Evolutionary conservation across 2,329 filamentous ascomycete species (phyloP).

Genomic region (Botrytis byssoidea): DNA sequence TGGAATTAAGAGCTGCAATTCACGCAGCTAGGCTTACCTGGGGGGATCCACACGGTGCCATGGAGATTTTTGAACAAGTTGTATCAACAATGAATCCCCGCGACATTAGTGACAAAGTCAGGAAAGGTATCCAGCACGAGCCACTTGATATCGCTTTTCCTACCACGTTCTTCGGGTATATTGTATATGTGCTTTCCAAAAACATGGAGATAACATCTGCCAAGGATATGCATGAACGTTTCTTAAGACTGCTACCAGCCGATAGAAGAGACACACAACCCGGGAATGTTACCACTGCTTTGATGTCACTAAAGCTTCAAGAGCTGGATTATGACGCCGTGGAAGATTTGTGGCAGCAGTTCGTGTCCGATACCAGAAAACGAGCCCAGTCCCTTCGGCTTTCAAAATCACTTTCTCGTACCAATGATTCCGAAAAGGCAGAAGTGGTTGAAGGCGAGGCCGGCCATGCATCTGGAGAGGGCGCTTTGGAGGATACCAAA

Average conservation of each 20-base stretch:
- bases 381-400: conserved; percentile 40
- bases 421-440: neutral
- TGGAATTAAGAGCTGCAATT: conserved; percentile 41
- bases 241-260: conserved; percentile 45
- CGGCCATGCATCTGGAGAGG: neutral
- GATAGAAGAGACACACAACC: conserved; percentile 45
- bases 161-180: conserved; percentile 49
- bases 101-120: conserved; percentile 31
- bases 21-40: conserved; percentile 1
- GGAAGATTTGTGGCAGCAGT: conserved; percentile 63
- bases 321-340: conserved; percentile 60
- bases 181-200: conserved; percentile 55
- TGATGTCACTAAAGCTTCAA: conserved; percentile 66
- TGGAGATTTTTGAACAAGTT: conserved; percentile 34
- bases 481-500: no score
- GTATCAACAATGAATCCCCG: conserved; percentile 31
- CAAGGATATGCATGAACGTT: conserved; percentile 56
- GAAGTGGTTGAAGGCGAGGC: neutral
- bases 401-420: conserved; percentile 9
- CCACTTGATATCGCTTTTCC: conserved; percentile 35
- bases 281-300: conserved; percentile 55
- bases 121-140: conserved; percentile 29
- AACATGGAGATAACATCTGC: conserved; percentile 48
- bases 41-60: conserved; percentile 21
- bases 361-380: conserved; percentile 52